A percentile compares a stretch with the other conserved stretches of the same genome.
Conservation (phyloP, 345 rosid genomes). For the Mercurialis annua region DNA sequence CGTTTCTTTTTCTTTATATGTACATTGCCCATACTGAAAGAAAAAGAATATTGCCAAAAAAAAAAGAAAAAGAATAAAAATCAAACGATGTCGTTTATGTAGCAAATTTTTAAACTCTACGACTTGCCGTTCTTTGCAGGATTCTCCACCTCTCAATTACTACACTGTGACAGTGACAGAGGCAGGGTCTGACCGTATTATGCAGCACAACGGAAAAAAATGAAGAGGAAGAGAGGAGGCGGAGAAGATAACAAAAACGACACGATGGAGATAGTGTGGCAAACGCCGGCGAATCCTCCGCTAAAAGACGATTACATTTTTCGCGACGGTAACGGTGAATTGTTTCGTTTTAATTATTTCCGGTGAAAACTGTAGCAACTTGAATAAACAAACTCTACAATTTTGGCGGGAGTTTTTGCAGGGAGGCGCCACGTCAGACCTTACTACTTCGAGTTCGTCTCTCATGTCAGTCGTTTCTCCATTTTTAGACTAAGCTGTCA, state of each 20-base stretch:
- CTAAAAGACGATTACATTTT: constrained; percentile 62
- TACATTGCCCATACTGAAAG: too few species aligned
- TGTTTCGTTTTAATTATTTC: not conserved
- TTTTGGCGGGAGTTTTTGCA: constrained; percentile 35
- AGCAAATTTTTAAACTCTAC: not conserved
- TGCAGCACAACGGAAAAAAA: not conserved
- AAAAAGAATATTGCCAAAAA: not conserved
- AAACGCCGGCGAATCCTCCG: constrained; percentile 62
- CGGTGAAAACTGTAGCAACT: not conserved
- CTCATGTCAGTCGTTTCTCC: constrained; percentile 52
- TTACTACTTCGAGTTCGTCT: constrained; percentile 82
- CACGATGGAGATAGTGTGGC: constrained; percentile 55
- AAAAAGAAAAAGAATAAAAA: not conserved
- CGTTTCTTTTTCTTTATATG: not conserved
- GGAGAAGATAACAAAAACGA: constrained; percentile 15
- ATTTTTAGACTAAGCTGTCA: not conserved
- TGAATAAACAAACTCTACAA: not conserved
- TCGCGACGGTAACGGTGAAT: constrained; percentile 44
- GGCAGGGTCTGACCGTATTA: too few species aligned
- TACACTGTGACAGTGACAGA: not conserved
- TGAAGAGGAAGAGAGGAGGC: constrained; percentile 34
- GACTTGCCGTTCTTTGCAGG: not conserved
- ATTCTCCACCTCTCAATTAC: not conserved
- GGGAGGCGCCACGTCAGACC: constrained; percentile 87
- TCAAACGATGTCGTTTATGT: constrained; percentile 10